Base-by-base conservation (phyloP, 23 red algal species). In the Gracilaria gracilis region DNA sequence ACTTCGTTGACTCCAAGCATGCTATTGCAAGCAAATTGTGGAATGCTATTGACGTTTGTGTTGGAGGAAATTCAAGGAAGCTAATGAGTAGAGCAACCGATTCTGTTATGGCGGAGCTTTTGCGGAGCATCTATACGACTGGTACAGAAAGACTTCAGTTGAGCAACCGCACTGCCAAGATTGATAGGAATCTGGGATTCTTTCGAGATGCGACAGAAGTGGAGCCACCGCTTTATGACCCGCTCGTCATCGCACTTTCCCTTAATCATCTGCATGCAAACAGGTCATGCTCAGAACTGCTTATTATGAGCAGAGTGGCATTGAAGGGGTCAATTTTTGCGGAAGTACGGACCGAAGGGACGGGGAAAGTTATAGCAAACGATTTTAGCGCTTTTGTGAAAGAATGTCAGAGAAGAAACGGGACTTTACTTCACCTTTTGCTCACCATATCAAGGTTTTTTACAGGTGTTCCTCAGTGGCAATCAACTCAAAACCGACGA, bases 201-300 rank as follows among this genome's bases (percentile, higher is more conserved):
- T 61, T 57, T 37, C 76, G 87, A 81, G 87, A 90, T 90, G 35
- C 87, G 25, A 79, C 51, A 49, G 23, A 49, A 17, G 6, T 81
- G 57, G 32, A 44, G 3, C 87, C 87, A 23, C 87, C 87, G 42
- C 48, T 90, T 69, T 90, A 90, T 79, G 87, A 90, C 67, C 87
- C 87, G 54, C 74, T 90, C 2, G 87, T 90, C 19, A 71, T 90
- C 29, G 87, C 87, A 5, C 47, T 64, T 4, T 70, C 87, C 1
- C 70, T 90, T 48, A 80, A 90, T 67, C 87, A 90, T 21, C 58
- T 90, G 15, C 67, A 76, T n/a, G n/a, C n/a, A n/a, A n/a, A n/a
- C 61, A 74, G 38, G 36, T n/a, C 51, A 7, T 32, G 57, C 20
- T 31, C 87, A 7, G n/a, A 81, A 11, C 29, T 67, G 2, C 51